Conservation (phyloP, 2,329 filamentous ascomycete species). For the Dothideomycetes sp. region DNA sequence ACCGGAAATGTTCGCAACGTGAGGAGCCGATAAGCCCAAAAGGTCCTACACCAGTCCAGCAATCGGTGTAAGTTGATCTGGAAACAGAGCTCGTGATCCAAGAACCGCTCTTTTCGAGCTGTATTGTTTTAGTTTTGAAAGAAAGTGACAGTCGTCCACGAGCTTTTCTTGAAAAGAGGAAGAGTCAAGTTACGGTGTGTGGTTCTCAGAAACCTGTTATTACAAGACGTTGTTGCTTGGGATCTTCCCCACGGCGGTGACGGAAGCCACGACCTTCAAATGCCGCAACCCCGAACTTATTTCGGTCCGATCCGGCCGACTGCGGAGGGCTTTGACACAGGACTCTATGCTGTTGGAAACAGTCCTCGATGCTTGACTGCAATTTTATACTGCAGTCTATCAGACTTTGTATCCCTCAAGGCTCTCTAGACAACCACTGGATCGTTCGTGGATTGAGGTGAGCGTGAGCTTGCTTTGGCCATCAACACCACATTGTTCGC, state of each 20-base stretch:
- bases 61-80: too few relatives aligned
- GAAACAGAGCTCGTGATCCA: too few relatives aligned
- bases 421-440: too few relatives aligned
- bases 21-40: slow-evolving; percentile 13
- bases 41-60: slow-evolving; percentile 5
- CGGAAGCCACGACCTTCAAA: too few relatives aligned
- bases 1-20: slow-evolving; percentile 9
- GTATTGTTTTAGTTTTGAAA: not conserved
- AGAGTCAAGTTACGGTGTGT: too few relatives aligned
- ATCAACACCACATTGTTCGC: too few relatives aligned
- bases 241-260: too few relatives aligned
- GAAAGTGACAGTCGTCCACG: not conserved
- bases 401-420: not conserved
- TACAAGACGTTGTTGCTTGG: slow-evolving; percentile 9
- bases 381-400: not conserved
- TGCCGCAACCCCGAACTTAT: not conserved
- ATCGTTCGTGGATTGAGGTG: too few relatives aligned
- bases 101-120: not conserved
- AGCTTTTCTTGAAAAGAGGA: not conserved
- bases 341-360: not conserved
- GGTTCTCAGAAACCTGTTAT: slow-evolving; percentile 6
- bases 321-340: slow-evolving; percentile 9
- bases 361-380: not conserved
- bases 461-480: too few relatives aligned
- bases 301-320: slow-evolving; percentile 8